phyloP scores from a whole-genome alignment of 805 yeast genomes.

The Kazachstania viticola region DNA sequence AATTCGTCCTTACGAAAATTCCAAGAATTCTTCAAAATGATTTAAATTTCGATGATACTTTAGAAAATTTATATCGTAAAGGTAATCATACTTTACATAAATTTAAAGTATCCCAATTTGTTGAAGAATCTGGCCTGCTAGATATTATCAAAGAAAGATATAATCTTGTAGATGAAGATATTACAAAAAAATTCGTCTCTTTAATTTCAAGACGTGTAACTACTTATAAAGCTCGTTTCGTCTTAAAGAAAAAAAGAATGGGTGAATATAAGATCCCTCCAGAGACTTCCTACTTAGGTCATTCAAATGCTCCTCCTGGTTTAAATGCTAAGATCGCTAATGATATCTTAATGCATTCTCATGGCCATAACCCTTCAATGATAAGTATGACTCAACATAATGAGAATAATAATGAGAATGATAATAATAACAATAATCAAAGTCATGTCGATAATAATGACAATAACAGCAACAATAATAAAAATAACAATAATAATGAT shows the following conservation, averaged over 20 bases:
- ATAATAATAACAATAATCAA: background rate
- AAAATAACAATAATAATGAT: background rate
- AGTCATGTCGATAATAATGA: background rate
- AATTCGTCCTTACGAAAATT: slow-evolving; percentile 25
- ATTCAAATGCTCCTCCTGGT: slow-evolving; percentile 2
- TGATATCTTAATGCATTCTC: slow-evolving; percentile 1
- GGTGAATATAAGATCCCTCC: slow-evolving; percentile 19
- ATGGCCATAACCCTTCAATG: no score
- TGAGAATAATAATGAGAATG: background rate
- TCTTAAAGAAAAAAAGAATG: slow-evolving; percentile 23
- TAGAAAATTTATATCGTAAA: slow-evolving; percentile 22
- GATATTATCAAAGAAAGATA: slow-evolving; percentile 23
- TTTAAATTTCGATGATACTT: slow-evolving; percentile 23
- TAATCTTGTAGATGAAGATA: slow-evolving; percentile 21
- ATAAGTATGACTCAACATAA: background rate
- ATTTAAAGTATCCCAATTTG: slow-evolving; percentile 25
- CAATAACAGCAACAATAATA: background rate
- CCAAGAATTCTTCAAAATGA: slow-evolving; percentile 25
- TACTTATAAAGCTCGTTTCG: slow-evolving; percentile 27
- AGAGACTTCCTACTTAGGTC: slow-evolving; percentile 1
- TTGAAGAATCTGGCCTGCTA: slow-evolving; percentile 24
- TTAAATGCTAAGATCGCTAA: no score
- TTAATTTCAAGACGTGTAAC: slow-evolving; percentile 26
- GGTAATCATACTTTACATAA: slow-evolving; percentile 23
- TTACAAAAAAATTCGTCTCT: slow-evolving; percentile 21